phyloP scores from a whole-genome alignment of 768 basidiomycete species.

The Holtermannia corniformis region DNA sequence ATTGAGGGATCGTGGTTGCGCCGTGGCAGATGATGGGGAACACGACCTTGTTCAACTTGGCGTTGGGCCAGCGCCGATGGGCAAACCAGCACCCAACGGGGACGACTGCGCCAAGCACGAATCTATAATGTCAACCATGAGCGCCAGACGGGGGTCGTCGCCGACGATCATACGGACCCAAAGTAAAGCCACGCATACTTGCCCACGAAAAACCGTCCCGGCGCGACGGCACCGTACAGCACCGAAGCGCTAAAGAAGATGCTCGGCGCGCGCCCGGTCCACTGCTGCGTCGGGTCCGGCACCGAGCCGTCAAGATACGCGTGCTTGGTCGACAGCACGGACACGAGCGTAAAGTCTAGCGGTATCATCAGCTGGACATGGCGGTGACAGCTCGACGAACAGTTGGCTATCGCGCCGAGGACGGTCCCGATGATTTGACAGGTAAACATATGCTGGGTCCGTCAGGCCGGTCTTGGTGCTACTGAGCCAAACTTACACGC shows the following conservation, averaged over 20 bases:
- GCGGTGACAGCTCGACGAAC: slow-evolving; percentile 7
- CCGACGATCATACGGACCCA: slow-evolving; percentile 4
- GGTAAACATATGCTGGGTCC: slow-evolving; percentile 36
- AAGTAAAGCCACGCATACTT: slow-evolving; percentile 32
- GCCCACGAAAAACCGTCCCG: slow-evolving; percentile 39
- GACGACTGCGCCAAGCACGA: slow-evolving; percentile 34
- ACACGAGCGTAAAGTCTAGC: slow-evolving; percentile 30
- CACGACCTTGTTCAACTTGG: slow-evolving; percentile 35
- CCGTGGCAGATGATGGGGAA: slow-evolving; percentile 41
- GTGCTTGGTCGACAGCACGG: slow-evolving; percentile 36
- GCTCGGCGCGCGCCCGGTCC: slow-evolving; percentile 37
- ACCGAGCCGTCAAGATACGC: slow-evolving; percentile 36
- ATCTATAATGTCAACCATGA: slow-evolving; percentile 18
- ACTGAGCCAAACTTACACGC: background rate
- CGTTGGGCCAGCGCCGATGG: slow-evolving; percentile 34
- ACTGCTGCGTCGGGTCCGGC: slow-evolving; percentile 39
- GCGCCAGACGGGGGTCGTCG: background rate
- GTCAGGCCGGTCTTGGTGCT: background rate
- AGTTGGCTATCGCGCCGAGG: slow-evolving; percentile 39
- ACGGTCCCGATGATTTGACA: slow-evolving; percentile 38
- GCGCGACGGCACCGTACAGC: slow-evolving; percentile 39
- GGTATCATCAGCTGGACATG: slow-evolving; percentile 1
- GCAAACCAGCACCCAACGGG: slow-evolving; percentile 31
- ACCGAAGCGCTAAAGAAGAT: slow-evolving; percentile 41
- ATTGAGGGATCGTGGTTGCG: slow-evolving; percentile 39